phyloP scores from a whole-genome alignment of 2,329 filamentous ascomycete genomes.

The Ascochyta rabiei region DNA sequence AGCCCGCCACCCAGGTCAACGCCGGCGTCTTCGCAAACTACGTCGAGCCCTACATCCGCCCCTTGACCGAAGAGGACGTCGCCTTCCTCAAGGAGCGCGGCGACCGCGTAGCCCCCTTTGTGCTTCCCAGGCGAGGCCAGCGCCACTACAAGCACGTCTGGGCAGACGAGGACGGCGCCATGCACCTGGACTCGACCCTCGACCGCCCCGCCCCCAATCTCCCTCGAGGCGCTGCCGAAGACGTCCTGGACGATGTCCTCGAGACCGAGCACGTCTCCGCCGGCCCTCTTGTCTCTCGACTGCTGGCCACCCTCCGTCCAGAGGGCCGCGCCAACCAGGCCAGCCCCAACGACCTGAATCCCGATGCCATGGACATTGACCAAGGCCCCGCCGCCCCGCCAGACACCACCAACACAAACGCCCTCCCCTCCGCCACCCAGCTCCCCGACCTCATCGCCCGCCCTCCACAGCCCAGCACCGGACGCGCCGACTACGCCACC shows the following conservation, averaged over 20 bases:
- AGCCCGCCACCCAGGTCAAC: constrained; percentile 91
- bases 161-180: constrained; percentile 89
- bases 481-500: constrained; percentile 80
- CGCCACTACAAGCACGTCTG: constrained; percentile 88
- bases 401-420: constrained; percentile 45
- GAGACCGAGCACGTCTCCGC: constrained; percentile 90
- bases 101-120: constrained; percentile 81
- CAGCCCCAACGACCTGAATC: constrained; percentile 59
- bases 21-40: constrained; percentile 93
- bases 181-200: constrained; percentile 71
- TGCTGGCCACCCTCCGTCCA: constrained; percentile 81
- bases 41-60: constrained; percentile 87
- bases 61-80: constrained; percentile 90
- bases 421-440: constrained; percentile 71
- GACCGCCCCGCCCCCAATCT: constrained; percentile 80
- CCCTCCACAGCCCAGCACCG: constrained; percentile 69
- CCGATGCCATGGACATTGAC: constrained; percentile 55
- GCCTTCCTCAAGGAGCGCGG: constrained; percentile 88
- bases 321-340: constrained; percentile 67
- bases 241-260: constrained; percentile 82
- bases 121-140: constrained; percentile 83
- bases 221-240: constrained; percentile 81
- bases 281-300: constrained; percentile 80
- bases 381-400: constrained; percentile 45
- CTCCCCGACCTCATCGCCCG: constrained; percentile 86